Evolutionary conservation across 306 rosid genomes (phyloP).

Genomic region (Prinsepia uniflora): DNA sequence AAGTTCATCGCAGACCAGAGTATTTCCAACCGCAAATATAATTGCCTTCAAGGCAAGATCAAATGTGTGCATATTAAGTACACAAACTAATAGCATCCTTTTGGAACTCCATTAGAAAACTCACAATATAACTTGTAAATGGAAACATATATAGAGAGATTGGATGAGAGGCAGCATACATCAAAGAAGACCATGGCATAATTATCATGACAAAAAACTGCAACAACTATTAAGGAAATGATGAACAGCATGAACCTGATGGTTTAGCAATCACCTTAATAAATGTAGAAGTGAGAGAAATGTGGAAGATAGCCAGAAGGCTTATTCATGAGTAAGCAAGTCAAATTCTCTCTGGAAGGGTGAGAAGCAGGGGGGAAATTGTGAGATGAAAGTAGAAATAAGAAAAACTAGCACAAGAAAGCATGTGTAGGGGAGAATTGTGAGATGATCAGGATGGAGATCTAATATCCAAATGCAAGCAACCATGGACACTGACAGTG

Average conservation of each 20-base stretch:
- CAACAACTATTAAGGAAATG: background rate
- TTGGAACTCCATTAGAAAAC: conserved; percentile 10
- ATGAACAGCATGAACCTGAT: background rate
- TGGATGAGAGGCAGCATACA: background rate
- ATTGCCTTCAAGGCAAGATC: conserved; percentile 87
- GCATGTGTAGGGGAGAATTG: background rate
- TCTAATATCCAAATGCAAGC: background rate
- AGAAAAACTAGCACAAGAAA: background rate
- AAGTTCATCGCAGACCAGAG: conserved; percentile 94
- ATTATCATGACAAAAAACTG: background rate
- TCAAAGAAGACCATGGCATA: background rate
- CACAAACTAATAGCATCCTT: conserved; percentile 29
- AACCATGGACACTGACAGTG: background rate
- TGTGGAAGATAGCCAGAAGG: background rate
- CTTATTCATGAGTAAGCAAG: background rate
- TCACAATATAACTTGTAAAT: background rate
- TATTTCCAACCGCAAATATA: conserved; percentile 93
- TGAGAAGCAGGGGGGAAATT: background rate
- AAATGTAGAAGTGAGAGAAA: conserved; percentile 1
- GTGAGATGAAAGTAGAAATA: background rate
- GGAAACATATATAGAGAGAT: background rate
- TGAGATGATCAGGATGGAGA: background rate
- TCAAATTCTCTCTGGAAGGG: background rate
- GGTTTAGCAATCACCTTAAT: background rate
- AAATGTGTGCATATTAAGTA: conserved; percentile 78